Evolutionary conservation across 1,284 basidiomycete genomes (phyloP), one percentile per base, ranked within the genome.

Genomic region (Apiotrichum laibachii): DNA sequence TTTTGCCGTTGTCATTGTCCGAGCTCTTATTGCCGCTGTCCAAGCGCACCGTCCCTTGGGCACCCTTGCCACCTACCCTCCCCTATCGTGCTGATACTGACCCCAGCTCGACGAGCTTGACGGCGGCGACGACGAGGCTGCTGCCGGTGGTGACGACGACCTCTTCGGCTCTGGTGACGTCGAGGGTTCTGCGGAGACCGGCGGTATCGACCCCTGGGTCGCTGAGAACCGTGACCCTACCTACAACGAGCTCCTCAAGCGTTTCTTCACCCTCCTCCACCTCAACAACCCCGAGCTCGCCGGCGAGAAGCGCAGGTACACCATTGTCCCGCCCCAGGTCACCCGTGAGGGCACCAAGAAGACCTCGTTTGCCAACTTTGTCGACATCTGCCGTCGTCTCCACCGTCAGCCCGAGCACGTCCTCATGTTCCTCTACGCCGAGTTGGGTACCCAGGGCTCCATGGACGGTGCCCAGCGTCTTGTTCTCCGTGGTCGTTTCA

Each of bases 361-460:
- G 81, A 88, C 92, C 46, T 89, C 96, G 66, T 99, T 99, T 69
- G 68, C 92, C 67, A 99, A 99, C 79, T 85, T 99, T 61, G 86
- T 88, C 68, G 95, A 99, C 76, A 99, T 99, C 69, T 98, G 95
- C 85, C 94, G 90, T 80, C 87, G 91, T 55, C 97, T 99, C 93
- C 95, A 97, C 81, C 85, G 95, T 77, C 89, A 92, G 80, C 93
- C 95, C n/a, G 96, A 99, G 80, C 96, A 99, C 75, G 92, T 98
- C 70, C 97, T 98, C 67, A 88, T 92, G 78, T 99, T 92, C 83
- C 82, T 99, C 68, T 98, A 98, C 78, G 87, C 96, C 55, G 95
- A 99, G 81, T 87, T 99, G 88, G 96, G 96, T 82, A 99, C 96
- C 15, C 94, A 89, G 49, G 95, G 95, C 60, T 92, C 89, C 52